Conservation (phyloP, 352 stramenopile genomes). For the Pelagophyceae sp. region DNA sequence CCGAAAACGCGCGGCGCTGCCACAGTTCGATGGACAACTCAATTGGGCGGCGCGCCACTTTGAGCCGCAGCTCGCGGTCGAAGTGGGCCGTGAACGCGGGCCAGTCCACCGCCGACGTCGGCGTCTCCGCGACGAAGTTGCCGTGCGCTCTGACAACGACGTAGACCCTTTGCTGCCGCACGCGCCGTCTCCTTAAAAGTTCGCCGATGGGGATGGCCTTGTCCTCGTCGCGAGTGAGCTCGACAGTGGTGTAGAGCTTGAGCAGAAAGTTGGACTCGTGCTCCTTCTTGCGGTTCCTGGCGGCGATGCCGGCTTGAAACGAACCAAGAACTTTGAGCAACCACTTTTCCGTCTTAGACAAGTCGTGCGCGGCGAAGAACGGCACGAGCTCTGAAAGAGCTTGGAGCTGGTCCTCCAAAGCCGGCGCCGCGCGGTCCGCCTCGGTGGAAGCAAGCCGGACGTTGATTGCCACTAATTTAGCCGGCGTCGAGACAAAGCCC, state of each 20-base stretch:
- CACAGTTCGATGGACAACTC: slow-evolving; percentile 39
- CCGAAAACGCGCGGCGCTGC: slow-evolving; percentile 39
- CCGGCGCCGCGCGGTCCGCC: neutral
- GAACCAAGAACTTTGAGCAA: neutral
- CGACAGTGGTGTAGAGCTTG: slow-evolving; percentile 1
- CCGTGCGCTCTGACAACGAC: slow-evolving; percentile 34
- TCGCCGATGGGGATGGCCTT: slow-evolving; percentile 20
- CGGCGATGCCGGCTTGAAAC: neutral
- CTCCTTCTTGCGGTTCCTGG: neutral
- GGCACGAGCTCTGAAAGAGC: neutral
- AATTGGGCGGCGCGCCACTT: neutral
- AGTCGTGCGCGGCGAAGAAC: neutral
- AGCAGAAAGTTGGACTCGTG: neutral
- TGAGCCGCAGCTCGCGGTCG: slow-evolving; percentile 45
- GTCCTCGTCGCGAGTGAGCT: neutral
- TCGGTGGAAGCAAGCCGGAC: neutral
- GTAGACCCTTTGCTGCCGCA: slow-evolving; percentile 22
- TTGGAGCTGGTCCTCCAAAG: neutral
- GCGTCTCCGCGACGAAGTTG: slow-evolving; percentile 32
- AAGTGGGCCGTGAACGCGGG: slow-evolving; percentile 36
- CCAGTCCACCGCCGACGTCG: slow-evolving; percentile 26
- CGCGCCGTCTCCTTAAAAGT: slow-evolving; percentile 21
- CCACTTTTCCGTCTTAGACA: neutral
- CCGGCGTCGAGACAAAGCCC: slow-evolving; percentile 13
- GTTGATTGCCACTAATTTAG: slow-evolving; percentile 8